Evolutionary conservation across 495 filamentous ascomycete species (phyloP).

Genomic region (Lepraria neglecta): DNA sequence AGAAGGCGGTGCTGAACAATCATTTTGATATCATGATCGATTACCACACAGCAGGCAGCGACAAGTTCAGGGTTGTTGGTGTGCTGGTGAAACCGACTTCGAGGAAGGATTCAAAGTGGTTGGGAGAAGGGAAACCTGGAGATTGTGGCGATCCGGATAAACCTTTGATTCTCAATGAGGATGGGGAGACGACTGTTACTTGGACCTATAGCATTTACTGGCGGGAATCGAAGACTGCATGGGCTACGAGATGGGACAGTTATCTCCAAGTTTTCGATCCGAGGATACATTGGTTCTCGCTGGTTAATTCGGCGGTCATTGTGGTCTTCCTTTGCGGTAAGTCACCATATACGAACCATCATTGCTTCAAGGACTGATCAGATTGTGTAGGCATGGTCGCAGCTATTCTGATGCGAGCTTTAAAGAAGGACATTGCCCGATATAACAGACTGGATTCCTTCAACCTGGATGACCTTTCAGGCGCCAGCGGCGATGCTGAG

Average conservation of each 20-base stretch:
- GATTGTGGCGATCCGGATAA: conserved; percentile 50
- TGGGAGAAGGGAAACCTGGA: conserved; percentile 47
- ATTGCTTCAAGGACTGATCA: background rate
- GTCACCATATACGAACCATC: background rate
- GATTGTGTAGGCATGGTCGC: conserved; percentile 56
- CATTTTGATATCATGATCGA: conserved; percentile 94
- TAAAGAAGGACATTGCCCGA: conserved; percentile 88
- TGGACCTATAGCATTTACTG: conserved; percentile 93
- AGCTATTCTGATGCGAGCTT: conserved; percentile 76
- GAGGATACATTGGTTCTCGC: conserved; percentile 96
- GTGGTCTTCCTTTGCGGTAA: conserved; percentile 76
- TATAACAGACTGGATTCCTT: conserved; percentile 90
- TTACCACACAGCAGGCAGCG: conserved; percentile 67
- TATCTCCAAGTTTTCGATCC: conserved; percentile 94
- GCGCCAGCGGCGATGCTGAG: conserved; percentile 64
- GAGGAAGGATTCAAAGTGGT: conserved; percentile 49
- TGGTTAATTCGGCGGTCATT: conserved; percentile 90
- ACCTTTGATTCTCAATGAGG: conserved; percentile 56
- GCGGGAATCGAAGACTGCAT: conserved; percentile 68
- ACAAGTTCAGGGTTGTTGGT: conserved; percentile 80
- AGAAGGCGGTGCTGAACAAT: conserved; percentile 67
- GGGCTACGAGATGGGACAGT: conserved; percentile 97
- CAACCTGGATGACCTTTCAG: conserved; percentile 75
- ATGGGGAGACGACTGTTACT: conserved; percentile 60
- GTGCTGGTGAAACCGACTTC: conserved; percentile 80